Evolutionary conservation across 176 grass and related monocot species (phyloP).

Genomic region (Typha latifolia): DNA sequence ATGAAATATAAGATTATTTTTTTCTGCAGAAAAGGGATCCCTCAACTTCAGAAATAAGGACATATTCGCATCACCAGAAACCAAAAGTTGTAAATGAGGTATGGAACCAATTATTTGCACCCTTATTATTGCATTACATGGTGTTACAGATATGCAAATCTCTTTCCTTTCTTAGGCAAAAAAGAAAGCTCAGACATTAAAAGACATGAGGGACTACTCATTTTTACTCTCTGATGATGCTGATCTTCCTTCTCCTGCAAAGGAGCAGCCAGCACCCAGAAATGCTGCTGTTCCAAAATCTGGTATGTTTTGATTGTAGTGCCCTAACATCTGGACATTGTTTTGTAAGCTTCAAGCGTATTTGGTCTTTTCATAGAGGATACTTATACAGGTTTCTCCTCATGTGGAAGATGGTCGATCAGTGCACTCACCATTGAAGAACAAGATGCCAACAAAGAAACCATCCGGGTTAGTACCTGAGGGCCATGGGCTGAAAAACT

Average conservation of each 20-base stretch:
- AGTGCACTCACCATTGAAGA: constrained; percentile 9
- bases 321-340: neutral
- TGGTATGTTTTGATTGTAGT: constrained; percentile 37
- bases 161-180: constrained; percentile 36
- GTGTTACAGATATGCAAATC: neutral
- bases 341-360: neutral
- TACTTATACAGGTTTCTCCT: constrained; percentile 38
- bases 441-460: constrained; percentile 3
- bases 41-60: constrained; percentile 19
- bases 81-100: constrained; percentile 49
- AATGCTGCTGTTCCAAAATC: constrained; percentile 31
- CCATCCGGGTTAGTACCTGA: constrained; percentile 7
- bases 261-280: constrained; percentile 10
- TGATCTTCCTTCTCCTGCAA: constrained; percentile 25
- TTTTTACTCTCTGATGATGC: constrained; percentile 64
- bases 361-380: constrained; percentile 24
- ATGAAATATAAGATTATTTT: constrained; percentile 4
- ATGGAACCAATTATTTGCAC: constrained; percentile 4
- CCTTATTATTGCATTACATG: neutral
- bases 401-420: constrained; percentile 20
- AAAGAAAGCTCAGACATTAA: constrained; percentile 56
- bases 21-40: constrained; percentile 28
- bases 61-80: constrained; percentile 22
- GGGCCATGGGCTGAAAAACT: constrained; percentile 28
- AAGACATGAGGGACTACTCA: constrained; percentile 68